Conservation (phyloP, 2,329 filamentous ascomycete genomes). For the Fusarium lyarnte region DNA sequence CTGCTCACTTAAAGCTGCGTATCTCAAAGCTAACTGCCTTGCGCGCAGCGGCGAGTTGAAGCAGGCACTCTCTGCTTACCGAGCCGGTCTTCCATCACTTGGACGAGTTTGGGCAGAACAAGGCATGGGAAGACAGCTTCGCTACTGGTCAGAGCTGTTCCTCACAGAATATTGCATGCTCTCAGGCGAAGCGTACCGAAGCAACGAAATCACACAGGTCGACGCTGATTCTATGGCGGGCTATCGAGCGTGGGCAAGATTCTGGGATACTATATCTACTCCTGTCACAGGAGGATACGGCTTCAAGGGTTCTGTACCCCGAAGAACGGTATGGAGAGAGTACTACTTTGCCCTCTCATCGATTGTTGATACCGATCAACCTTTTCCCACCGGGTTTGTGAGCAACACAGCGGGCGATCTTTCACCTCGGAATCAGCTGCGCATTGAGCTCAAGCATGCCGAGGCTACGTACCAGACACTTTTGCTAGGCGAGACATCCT, state of each 20-base stretch:
- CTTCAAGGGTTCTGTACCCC: conserved; percentile 67
- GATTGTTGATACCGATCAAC: conserved; percentile 74
- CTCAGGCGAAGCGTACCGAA: conserved; percentile 67
- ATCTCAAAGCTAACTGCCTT: conserved; percentile 75
- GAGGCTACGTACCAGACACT: conserved; percentile 83
- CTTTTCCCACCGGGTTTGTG: conserved; percentile 64
- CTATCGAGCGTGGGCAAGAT: conserved; percentile 74
- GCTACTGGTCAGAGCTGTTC: conserved; percentile 81
- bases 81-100: conserved; percentile 72
- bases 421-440: conserved; percentile 71
- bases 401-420: conserved; percentile 55
- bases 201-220: conserved; percentile 59
- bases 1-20: conserved; percentile 81
- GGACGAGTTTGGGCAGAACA: conserved; percentile 61
- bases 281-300: conserved; percentile 64
- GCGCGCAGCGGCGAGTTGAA: conserved; percentile 58
- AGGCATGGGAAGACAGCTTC: conserved; percentile 70
- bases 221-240: conserved; percentile 64
- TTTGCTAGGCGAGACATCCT: conserved; percentile 80
- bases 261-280: conserved; percentile 67
- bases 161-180: conserved; percentile 80
- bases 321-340: conserved; percentile 80
- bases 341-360: conserved; percentile 84
- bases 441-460: conserved; percentile 80
- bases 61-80: conserved; percentile 74